These are phyloP conservation scores for Syzygium jambos DNA, from an alignment of 345 rosid genomes.

Conservation along the genomic window DNA sequence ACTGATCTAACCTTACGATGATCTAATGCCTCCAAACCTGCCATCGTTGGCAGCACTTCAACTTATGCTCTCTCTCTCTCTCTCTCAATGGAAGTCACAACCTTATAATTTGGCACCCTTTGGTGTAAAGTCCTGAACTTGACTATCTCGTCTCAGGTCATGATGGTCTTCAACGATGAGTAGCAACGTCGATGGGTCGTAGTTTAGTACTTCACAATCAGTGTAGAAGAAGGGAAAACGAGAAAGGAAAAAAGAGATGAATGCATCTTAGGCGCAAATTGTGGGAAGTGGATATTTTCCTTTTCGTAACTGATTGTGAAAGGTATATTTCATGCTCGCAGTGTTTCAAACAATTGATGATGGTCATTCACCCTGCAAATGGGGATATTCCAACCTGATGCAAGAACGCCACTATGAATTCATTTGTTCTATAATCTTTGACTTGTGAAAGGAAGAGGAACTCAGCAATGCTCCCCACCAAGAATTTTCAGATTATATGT, in stretches of 20 bases:
- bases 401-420: neutral
- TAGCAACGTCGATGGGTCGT: no score
- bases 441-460: neutral
- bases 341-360: neutral
- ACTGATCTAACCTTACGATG: neutral
- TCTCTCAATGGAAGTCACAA: no score
- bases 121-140: neutral
- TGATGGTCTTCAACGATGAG: no score
- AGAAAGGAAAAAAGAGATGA: neutral
- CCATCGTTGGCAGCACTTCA: neutral
- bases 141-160: neutral
- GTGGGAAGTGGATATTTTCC: neutral
- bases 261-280: neutral
- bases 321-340: no score
- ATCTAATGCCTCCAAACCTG: neutral
- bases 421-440: neutral
- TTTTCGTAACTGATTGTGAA: no score
- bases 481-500: neutral
- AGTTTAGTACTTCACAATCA: neutral
- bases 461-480: neutral
- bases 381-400: neutral
- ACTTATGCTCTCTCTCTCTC: neutral
- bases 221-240: neutral
- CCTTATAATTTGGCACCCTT: neutral
- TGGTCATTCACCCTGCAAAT: neutral